A percentile compares a stretch with the other conserved stretches of the same genome.
These are phyloP conservation scores for Theobroma grandiflorum DNA, from an alignment of 441 rosid genomes.

Conservation along the genomic window DNA sequence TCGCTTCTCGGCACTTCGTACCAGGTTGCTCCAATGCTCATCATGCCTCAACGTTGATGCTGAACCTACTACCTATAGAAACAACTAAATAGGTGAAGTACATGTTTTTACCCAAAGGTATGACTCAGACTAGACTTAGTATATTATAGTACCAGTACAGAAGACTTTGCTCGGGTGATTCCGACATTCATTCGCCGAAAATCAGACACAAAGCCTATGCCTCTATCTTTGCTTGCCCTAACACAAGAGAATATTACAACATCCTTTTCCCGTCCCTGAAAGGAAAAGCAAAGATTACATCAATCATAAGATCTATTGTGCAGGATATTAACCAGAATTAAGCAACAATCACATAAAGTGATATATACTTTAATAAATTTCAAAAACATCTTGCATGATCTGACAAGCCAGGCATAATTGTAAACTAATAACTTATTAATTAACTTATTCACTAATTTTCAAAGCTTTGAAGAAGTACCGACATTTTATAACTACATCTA, in stretches of 20 bases:
- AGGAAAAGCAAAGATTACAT: conserved; percentile 13
- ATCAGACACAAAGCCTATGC: conserved; percentile 86
- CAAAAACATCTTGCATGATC: background rate
- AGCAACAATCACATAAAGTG: background rate
- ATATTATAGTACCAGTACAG: conserved; percentile 60
- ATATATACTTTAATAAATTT: background rate
- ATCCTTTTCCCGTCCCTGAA: conserved; percentile 95
- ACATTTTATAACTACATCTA: background rate
- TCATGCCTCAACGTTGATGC: conserved; percentile 77
- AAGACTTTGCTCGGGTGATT: conserved; percentile 90
- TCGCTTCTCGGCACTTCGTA: conserved; percentile 78
- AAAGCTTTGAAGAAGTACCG: background rate
- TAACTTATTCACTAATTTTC: background rate
- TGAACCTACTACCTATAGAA: conserved; percentile 84
- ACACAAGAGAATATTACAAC: conserved; percentile 95
- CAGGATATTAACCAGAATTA: background rate
- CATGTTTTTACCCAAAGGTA: background rate
- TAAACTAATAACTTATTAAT: background rate
- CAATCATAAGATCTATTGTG: conserved; percentile 5
- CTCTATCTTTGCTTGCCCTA: conserved; percentile 68
- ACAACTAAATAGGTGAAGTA: conserved; percentile 6
- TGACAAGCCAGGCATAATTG: background rate
- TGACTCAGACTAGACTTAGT: background rate
- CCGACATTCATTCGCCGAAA: conserved; percentile 94
- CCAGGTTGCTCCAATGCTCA: conserved; percentile 80